Conservation (phyloP, 192 early-diverging fungal species). For the Entomortierella lignicola region DNA sequence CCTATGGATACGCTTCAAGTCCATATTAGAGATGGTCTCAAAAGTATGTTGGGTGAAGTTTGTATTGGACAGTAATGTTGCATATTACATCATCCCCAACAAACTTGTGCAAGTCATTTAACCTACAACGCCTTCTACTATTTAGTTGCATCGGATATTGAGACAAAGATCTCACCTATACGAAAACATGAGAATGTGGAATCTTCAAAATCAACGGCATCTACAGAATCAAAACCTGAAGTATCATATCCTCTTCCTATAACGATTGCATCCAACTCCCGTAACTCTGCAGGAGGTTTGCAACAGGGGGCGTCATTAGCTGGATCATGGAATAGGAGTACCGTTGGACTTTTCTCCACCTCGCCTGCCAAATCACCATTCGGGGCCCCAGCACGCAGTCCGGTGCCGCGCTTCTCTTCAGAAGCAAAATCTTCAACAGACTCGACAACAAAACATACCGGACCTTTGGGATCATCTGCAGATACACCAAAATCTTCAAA, state of each 20-base stretch:
- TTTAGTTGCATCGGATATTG: slow-evolving; percentile 16
- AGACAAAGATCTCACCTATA: neutral
- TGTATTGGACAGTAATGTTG: neutral
- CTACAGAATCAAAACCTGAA: neutral
- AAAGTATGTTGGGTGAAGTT: slow-evolving; percentile 7
- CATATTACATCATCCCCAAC: too few species aligned
- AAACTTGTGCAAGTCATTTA: too few species aligned
- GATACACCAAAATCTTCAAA: neutral
- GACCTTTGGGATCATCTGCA: neutral
- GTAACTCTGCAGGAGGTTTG: neutral
- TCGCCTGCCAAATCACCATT: slow-evolving; percentile 49
- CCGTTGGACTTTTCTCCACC: slow-evolving; percentile 39
- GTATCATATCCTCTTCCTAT: neutral
- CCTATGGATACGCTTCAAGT: slow-evolving; percentile 39
- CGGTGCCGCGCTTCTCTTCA: slow-evolving; percentile 5
- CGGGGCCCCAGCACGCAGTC: slow-evolving; percentile 2
- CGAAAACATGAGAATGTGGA: neutral
- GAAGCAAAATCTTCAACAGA: neutral
- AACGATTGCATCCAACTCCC: neutral
- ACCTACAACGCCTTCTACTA: too few species aligned
- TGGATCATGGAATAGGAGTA: slow-evolving; percentile 33
- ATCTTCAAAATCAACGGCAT: neutral
- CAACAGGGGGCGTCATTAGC: slow-evolving; percentile 15
- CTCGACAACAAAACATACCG: neutral
- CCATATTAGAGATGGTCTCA: slow-evolving; percentile 24